Percentiles rank a stretch among this genome's conserved stretches.
phyloP scores from a whole-genome alignment of 495 filamentous ascomycete species.

The Aspergillus hancockii region DNA sequence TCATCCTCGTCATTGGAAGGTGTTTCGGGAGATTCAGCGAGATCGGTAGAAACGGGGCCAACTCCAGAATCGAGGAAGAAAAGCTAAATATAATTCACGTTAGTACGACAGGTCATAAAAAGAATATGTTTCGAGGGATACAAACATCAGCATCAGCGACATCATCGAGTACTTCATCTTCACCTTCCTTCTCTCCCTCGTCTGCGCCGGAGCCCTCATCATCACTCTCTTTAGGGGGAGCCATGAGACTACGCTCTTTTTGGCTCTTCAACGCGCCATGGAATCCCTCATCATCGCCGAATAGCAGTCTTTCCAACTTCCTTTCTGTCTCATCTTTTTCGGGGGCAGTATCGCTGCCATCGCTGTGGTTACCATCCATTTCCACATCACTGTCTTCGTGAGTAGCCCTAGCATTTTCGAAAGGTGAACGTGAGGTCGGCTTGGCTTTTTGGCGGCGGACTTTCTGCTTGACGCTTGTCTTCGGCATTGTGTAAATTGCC shows the following conservation, averaged over 20 bases:
- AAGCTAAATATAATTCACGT: slow-evolving; percentile 43
- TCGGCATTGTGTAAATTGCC: slow-evolving; percentile 29
- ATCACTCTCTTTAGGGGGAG: slow-evolving; percentile 35
- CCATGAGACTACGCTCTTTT: slow-evolving; percentile 34
- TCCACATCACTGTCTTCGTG: slow-evolving; percentile 31
- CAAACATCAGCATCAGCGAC: slow-evolving; percentile 66
- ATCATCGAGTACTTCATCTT: slow-evolving; percentile 39
- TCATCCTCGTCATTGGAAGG: slow-evolving; percentile 33
- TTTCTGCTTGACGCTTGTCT: slow-evolving; percentile 36
- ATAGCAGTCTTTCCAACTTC: slow-evolving; percentile 81
- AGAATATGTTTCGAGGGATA: slow-evolving; percentile 13
- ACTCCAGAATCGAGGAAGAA: slow-evolving; percentile 70
- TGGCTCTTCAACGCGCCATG: slow-evolving; percentile 62
- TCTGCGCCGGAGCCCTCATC: slow-evolving; percentile 37
- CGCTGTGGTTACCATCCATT: slow-evolving; percentile 31
- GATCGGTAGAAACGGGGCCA: slow-evolving; percentile 47
- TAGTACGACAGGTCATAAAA: slow-evolving; percentile 28
- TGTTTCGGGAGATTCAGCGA: slow-evolving; percentile 32
- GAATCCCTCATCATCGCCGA: slow-evolving; percentile 83
- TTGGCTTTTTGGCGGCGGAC: slow-evolving; percentile 28
- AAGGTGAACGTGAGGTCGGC: slow-evolving; percentile 26
- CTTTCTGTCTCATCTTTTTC: slow-evolving; percentile 80
- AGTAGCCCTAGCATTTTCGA: slow-evolving; percentile 23
- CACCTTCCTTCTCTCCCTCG: slow-evolving; percentile 25
- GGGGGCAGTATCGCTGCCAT: slow-evolving; percentile 36